phyloP scores from a whole-genome alignment of 768 basidiomycete species.

The Pholiota conissans region DNA sequence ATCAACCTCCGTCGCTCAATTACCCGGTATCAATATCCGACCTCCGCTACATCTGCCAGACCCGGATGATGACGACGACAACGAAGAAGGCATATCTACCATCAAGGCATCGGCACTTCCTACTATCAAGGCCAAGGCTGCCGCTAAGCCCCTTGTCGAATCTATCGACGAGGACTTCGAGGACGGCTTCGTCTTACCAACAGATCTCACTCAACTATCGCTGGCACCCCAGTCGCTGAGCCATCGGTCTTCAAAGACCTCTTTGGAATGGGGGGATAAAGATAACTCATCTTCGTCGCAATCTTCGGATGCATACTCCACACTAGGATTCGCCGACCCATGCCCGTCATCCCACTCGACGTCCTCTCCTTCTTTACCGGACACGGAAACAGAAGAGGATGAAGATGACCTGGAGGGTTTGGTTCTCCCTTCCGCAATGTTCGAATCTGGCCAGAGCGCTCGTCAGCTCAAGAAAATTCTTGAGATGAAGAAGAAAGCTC shows the following conservation, averaged over 20 bases:
- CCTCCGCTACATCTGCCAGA: slow-evolving; percentile 55
- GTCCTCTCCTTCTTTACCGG: slow-evolving; percentile 66
- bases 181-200: slow-evolving; percentile 78
- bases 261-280: slow-evolving; percentile 84
- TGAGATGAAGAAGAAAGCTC: slow-evolving; percentile 56
- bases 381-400: slow-evolving; percentile 72
- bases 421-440: slow-evolving; percentile 72
- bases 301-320: slow-evolving; percentile 86
- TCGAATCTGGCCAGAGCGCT: slow-evolving; percentile 67
- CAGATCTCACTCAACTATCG: slow-evolving; percentile 78
- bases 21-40: slow-evolving; percentile 58
- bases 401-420: slow-evolving; percentile 81
- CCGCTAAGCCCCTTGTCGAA: slow-evolving; percentile 29
- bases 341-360: slow-evolving; percentile 73
- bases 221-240: slow-evolving; percentile 75
- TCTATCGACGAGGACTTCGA: slow-evolving; percentile 80
- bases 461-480: slow-evolving; percentile 51
- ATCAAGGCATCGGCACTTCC: slow-evolving; percentile 67
- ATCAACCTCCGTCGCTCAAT: slow-evolving; percentile 22
- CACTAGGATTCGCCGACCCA: slow-evolving; percentile 71
- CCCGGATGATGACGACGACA: slow-evolving; percentile 66
- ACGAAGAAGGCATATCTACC: slow-evolving; percentile 81
- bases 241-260: slow-evolving; percentile 80
- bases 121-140: slow-evolving; percentile 30
- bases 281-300: slow-evolving; percentile 82